Evolutionary conservation across 2,329 filamentous ascomycete genomes (phyloP).

Genomic region (Cordyceps tenuipes): DNA sequence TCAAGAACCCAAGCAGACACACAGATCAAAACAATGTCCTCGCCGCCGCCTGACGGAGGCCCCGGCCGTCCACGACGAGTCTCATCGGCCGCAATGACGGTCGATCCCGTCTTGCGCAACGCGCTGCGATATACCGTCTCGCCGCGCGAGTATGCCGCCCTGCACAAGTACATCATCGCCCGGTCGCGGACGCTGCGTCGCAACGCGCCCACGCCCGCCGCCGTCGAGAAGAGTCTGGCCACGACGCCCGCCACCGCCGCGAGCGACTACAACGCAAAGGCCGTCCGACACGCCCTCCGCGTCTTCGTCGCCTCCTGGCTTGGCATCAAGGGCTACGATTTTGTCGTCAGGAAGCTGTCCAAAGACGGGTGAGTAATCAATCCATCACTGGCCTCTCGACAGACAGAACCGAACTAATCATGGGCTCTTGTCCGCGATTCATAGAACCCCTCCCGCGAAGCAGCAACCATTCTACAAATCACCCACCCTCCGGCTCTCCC

Average conservation of each 20-base stretch:
- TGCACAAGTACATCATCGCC: conserved; percentile 77
- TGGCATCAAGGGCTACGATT: conserved; percentile 54
- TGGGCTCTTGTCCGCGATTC: background rate
- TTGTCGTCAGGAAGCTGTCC: conserved; percentile 40
- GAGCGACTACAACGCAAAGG: conserved; percentile 58
- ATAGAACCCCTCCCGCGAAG: conserved; percentile 22
- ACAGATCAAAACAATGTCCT: background rate
- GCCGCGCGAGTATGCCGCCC: conserved; percentile 73
- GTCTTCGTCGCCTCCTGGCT: conserved; percentile 59
- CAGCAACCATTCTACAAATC: conserved; percentile 54
- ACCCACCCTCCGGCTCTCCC: conserved; percentile 65
- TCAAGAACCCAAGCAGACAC: background rate
- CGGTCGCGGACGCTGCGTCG: conserved; percentile 52
- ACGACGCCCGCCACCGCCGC: conserved; percentile 23
- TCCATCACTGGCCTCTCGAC: background rate
- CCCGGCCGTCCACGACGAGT: conserved; percentile 1
- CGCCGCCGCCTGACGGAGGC: background rate
- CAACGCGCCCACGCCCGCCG: conserved; percentile 46
- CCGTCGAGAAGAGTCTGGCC: conserved; percentile 37
- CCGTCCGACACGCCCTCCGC: conserved; percentile 61
- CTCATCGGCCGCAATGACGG: conserved; percentile 19
- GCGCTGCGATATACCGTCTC: conserved; percentile 80
- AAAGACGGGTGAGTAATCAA: conserved; percentile 34
- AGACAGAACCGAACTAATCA: background rate
- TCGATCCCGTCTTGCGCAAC: conserved; percentile 72